Percentiles rank a stretch among this genome's conserved stretches.
Conservation (phyloP, 1,284 basidiomycete species). For the Ustilago shanxiensis region DNA sequence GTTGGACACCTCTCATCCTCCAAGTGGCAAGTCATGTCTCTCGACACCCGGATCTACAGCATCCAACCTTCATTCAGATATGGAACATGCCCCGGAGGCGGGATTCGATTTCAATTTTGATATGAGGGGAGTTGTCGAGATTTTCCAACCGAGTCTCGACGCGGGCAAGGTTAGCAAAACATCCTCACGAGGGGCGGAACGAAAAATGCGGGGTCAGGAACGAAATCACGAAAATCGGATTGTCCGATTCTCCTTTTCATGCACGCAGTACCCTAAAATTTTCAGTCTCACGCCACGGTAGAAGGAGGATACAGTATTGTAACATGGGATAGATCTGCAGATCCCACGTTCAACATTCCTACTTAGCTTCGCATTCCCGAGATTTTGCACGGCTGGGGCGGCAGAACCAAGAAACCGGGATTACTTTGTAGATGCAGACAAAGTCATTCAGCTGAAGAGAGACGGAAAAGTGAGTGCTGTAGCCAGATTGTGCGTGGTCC, state of each 20-base stretch:
- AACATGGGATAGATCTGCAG: neutral
- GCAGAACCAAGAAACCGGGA: neutral
- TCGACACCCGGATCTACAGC: no score
- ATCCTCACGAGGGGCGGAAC: neutral
- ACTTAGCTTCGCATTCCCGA: neutral
- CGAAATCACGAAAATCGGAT: neutral
- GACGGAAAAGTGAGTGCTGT: no score
- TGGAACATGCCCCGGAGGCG: neutral
- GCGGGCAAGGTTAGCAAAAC: neutral
- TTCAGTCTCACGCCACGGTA: neutral
- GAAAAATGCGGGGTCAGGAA: slow-evolving; percentile 11
- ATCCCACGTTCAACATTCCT: slow-evolving; percentile 1
- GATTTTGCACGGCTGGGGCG: neutral
- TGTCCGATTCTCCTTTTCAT: neutral
- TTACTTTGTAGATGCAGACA: no score
- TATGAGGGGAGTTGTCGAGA: neutral
- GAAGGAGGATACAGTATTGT: neutral
- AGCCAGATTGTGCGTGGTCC: no score
- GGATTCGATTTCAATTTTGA: neutral
- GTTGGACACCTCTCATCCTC: neutral
- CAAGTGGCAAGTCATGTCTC: no score
- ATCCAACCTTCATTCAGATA: no score
- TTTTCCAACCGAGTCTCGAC: neutral
- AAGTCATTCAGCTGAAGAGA: no score
- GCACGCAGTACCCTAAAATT: slow-evolving; percentile 10